These are phyloP conservation scores for Phytophthora rubi DNA, from an alignment of 352 stramenopile species.

Conservation along the genomic window DNA sequence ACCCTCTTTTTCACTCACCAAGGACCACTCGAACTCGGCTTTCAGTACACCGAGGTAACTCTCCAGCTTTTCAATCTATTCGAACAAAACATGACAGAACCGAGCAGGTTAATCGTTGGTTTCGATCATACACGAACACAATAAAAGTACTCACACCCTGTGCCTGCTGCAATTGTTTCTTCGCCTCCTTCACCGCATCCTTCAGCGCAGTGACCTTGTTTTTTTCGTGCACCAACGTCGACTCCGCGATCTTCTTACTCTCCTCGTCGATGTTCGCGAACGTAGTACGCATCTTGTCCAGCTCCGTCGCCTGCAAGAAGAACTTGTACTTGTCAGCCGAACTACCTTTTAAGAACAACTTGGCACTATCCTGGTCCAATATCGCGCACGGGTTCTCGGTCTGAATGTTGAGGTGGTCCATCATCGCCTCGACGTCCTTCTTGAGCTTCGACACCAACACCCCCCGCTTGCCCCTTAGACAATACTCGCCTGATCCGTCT, in stretches of 20 bases:
- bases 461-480: slow-evolving; percentile 67
- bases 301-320: slow-evolving; percentile 96
- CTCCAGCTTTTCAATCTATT: slow-evolving; percentile 67
- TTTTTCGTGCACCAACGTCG: slow-evolving; percentile 51
- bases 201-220: slow-evolving; percentile 24
- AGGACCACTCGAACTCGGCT: slow-evolving; percentile 77
- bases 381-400: slow-evolving; percentile 98
- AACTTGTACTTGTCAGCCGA: slow-evolving; percentile 97
- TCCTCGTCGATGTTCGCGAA: slow-evolving; percentile 90
- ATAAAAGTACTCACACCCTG: slow-evolving; percentile 46
- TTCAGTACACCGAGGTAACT: slow-evolving; percentile 63
- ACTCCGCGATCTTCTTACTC: slow-evolving; percentile 55
- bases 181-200: slow-evolving; percentile 52
- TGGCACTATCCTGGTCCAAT: slow-evolving; percentile 98
- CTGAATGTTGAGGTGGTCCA: slow-evolving; percentile 95
- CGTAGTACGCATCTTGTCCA: slow-evolving; percentile 90
- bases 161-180: slow-evolving; percentile 69
- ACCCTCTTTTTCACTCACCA: slow-evolving; percentile 66
- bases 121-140: neutral
- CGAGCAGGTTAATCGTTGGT: neutral
- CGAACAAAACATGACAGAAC: neutral
- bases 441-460: slow-evolving; percentile 87
- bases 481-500: slow-evolving; percentile 80
- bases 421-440: slow-evolving; percentile 92
- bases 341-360: slow-evolving; percentile 97